Percentiles rank a stretch among this genome's conserved stretches.
Evolutionary conservation across 225 moss, liverwort and hornwort genomes (phyloP).

Genomic region (Takakia lepidozioides): DNA sequence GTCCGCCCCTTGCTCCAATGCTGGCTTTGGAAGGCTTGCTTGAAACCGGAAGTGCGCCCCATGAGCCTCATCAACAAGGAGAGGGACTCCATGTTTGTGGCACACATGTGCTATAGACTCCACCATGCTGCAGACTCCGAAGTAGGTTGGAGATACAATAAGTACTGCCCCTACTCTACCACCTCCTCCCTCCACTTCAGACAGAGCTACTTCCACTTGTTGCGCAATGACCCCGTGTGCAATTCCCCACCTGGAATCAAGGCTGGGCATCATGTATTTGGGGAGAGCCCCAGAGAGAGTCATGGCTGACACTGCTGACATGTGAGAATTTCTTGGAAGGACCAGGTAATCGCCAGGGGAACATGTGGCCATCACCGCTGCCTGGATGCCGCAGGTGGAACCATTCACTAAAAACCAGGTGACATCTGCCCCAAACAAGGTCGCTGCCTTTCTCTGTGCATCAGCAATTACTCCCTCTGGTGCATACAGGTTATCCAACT

Average conservation of each 20-base stretch:
- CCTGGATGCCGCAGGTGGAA: slow-evolving; percentile 89
- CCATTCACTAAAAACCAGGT: slow-evolving; percentile 93
- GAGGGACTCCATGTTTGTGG: slow-evolving; percentile 39
- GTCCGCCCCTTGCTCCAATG: slow-evolving; percentile 76
- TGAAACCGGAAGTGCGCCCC: slow-evolving; percentile 90
- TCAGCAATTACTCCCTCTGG: slow-evolving; percentile 57
- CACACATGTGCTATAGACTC: slow-evolving; percentile 45
- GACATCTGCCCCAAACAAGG: slow-evolving; percentile 60
- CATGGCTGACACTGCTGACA: slow-evolving; percentile 82
- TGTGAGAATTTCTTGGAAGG: slow-evolving; percentile 81
- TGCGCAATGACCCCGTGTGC: slow-evolving; percentile 40
- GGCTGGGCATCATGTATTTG: slow-evolving; percentile 46
- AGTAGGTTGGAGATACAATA: slow-evolving; percentile 83
- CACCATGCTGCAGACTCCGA: slow-evolving; percentile 62
- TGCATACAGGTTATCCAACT: slow-evolving; percentile 81
- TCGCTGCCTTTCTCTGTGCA: slow-evolving; percentile 62
- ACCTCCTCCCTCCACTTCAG: slow-evolving; percentile 33
- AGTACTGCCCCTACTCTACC: slow-evolving; percentile 68
- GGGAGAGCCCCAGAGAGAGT: slow-evolving; percentile 76
- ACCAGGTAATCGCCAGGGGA: slow-evolving; percentile 58
- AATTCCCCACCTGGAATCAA: slow-evolving; percentile 55
- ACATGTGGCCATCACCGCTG: slow-evolving; percentile 81
- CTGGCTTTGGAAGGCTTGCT: slow-evolving; percentile 45
- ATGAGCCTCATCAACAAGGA: slow-evolving; percentile 88
- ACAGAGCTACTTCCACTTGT: slow-evolving; percentile 43